Percentiles rank a stretch among this genome's conserved stretches.
These are phyloP conservation scores for Phalaenopsis equestris DNA, from an alignment of 106 monocot genomes.

Conservation along the genomic window DNA sequence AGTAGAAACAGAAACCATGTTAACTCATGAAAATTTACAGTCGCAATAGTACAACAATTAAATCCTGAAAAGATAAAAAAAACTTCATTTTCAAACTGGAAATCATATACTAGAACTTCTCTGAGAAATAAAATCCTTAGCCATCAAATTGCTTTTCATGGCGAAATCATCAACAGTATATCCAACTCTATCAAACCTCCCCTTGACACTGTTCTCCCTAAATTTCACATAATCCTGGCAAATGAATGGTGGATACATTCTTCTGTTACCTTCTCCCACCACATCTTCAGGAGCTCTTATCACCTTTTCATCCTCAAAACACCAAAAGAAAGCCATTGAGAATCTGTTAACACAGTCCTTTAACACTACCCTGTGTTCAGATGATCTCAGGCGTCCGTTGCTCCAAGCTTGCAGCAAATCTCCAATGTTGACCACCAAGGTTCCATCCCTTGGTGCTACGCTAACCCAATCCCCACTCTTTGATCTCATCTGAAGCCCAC, in stretches of 20 bases:
- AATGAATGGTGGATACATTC: conserved; percentile 32
- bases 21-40: too few relatives aligned
- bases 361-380: conserved; percentile 36
- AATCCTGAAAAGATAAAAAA: too few relatives aligned
- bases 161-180: conserved; percentile 38
- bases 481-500: conserved; percentile 40
- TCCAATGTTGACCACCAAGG: conserved; percentile 41
- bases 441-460: conserved; percentile 16
- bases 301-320: conserved; percentile 49
- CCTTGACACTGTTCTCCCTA: conserved; percentile 28
- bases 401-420: conserved; percentile 56
- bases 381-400: conserved; percentile 38
- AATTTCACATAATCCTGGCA: conserved; percentile 42
- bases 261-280: conserved; percentile 11
- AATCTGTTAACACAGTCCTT: conserved; percentile 8
- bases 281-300: conserved; percentile 25
- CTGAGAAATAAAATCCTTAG: too few relatives aligned
- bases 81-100: too few relatives aligned
- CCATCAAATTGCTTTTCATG: not conserved
- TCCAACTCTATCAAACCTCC: conserved; percentile 37
- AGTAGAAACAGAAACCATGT: too few relatives aligned
- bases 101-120: too few relatives aligned
- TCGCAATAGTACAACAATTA: too few relatives aligned
- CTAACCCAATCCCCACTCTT: conserved; percentile 33
- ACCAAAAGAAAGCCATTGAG: conserved; percentile 47